Evolutionary conservation across 306 rosid genomes (phyloP), one percentile per base, ranked within the genome.

Genomic region (Chamaecrista fasciculata): DNA sequence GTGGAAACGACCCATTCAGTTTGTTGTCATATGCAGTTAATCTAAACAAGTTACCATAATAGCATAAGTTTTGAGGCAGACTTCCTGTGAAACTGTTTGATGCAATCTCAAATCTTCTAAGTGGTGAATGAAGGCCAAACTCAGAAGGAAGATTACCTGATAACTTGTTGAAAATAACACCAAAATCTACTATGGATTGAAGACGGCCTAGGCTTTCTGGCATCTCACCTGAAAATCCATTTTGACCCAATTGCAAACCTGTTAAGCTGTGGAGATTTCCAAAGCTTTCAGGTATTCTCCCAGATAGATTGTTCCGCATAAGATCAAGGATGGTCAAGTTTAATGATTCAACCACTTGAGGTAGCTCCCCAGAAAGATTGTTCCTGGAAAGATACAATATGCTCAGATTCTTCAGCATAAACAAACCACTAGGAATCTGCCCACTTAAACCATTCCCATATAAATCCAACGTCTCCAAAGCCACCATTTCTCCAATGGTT

Each of bases 51-150:
- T 55, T 70, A n/a, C 86, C 76, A 12, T 50, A 6, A 14, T 63
- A n/a, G 52, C 89, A 84, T 63, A 84, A 56, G 25, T 76, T 58
- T 2, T 80, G 72, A 18, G 89, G 92, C 26, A 87, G 65, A 6
- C 40, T 59, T 0, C 89, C 86, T 0, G 73, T 58, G 18, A 87
- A 78, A 57, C 5, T 73, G 56, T 87, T 87, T 2, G 23, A 40
- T 2, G 53, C 19, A 10, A 87, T 76, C 39, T 87, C 44, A 39
- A 84, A 78, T 2, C 51, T 53, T 62, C 3, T 8, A 15, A 84
- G 82, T 9, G 1, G 34, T 0, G 75, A 82, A 51, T 72, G 43
- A 55, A 55, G 64, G 2, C 92, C 92, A 5, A 87, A 71, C 12
- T 82, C 84, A 0, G 86, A 77, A 53, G 92, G 78, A 46, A 84